These are phyloP conservation scores for Fusarium guadeloupense DNA, from an alignment of 2,329 filamentous ascomycete genomes.

Conservation along the genomic window DNA sequence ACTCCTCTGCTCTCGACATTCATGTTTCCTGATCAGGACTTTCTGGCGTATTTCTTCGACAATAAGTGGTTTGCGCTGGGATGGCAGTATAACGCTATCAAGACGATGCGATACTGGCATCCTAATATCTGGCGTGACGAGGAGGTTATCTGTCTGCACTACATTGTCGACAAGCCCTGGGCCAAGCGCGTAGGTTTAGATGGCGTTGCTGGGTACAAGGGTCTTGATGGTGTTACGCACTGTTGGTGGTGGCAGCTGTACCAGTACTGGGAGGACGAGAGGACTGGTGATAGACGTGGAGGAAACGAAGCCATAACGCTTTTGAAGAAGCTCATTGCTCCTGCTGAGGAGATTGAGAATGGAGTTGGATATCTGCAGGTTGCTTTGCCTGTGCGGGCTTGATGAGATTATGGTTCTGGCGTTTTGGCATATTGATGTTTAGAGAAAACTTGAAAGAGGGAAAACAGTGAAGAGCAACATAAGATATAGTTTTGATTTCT, in stretches of 20 bases:
- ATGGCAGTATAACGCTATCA: constrained; percentile 39
- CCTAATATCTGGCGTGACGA: constrained; percentile 34
- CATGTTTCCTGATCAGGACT: constrained; percentile 37
- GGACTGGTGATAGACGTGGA: not conserved
- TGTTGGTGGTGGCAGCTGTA: constrained; percentile 38
- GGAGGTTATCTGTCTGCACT: constrained; percentile 34
- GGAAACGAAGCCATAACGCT: constrained; percentile 15
- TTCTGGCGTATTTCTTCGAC: constrained; percentile 29
- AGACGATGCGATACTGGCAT: constrained; percentile 40
- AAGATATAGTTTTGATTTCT: no score
- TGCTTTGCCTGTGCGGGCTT: constrained; percentile 8
- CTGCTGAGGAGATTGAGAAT: not conserved
- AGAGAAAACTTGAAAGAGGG: not conserved
- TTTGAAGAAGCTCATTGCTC: constrained; percentile 9
- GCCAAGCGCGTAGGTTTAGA: constrained; percentile 20
- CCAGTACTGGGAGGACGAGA: constrained; percentile 28
- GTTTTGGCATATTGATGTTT: not conserved
- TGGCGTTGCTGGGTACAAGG: constrained; percentile 30
- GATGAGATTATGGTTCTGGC: not conserved
- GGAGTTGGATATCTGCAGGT: not conserved
- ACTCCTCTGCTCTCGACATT: constrained; percentile 20
- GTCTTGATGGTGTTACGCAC: constrained; percentile 28
- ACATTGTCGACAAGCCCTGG: constrained; percentile 39
- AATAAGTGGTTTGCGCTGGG: constrained; percentile 33
- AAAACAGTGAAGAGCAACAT: not conserved